These are phyloP conservation scores for Hypoxylon sp. DNA, from an alignment of 2,329 filamentous ascomycete genomes.

Conservation along the genomic window DNA sequence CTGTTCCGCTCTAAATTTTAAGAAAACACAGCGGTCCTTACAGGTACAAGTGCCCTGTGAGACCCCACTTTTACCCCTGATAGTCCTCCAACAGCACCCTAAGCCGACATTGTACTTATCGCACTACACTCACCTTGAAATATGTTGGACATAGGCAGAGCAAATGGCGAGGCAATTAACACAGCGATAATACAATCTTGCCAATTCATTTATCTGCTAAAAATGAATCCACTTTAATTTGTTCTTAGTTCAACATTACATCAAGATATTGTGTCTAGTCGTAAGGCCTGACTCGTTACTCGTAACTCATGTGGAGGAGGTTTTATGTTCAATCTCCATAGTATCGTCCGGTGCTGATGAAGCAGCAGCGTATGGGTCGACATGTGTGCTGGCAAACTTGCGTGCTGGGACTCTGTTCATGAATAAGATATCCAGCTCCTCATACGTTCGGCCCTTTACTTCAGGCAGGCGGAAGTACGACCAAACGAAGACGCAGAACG, in stretches of 20 bases:
- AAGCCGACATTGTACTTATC: no score
- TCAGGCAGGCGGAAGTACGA: constrained; percentile 68
- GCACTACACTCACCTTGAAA: neutral
- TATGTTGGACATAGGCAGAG: neutral
- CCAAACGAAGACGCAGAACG: constrained; percentile 63
- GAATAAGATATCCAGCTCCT: constrained; percentile 70
- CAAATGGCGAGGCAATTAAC: no score
- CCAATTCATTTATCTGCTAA: neutral
- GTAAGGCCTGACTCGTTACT: neutral
- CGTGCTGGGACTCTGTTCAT: constrained; percentile 58
- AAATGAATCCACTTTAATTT: neutral
- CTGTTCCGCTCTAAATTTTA: neutral
- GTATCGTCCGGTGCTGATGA: constrained; percentile 22
- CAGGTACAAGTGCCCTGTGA: neutral
- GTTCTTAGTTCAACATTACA: neutral
- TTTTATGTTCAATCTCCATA: constrained; percentile 37
- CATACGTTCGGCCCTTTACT: constrained; percentile 65
- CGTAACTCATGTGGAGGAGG: constrained; percentile 17
- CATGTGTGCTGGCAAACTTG: constrained; percentile 57
- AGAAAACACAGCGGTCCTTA: no score
- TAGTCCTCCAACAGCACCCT: neutral
- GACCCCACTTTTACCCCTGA: neutral
- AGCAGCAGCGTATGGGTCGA: constrained; percentile 51
- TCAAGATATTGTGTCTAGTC: neutral
- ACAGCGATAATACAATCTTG: neutral